Evolutionary conservation across 176 grass and related monocot genomes (phyloP), one percentile per base, ranked within the genome.

Genomic region (Metroxylon sagu): DNA sequence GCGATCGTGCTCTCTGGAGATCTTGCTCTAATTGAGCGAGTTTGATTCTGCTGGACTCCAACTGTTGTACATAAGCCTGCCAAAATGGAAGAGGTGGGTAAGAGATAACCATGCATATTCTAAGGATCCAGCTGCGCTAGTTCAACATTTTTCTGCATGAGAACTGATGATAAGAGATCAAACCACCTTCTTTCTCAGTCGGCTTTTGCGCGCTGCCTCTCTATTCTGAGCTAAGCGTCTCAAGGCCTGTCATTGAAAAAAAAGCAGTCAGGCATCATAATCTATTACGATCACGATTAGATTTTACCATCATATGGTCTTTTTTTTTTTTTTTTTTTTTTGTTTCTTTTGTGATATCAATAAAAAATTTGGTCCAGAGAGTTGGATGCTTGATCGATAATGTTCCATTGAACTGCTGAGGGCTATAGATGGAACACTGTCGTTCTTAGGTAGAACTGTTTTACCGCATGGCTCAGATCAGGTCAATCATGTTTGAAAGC

Each of bases 181-280:
- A 48, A 48, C 4, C 16, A 95, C 90, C 90, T 95, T 95, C 73
- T 90, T 95, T 27, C 86, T 66, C 54, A 95, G 68, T 31, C 90
- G 73, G 64, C 86, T 95, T 77, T 95, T 95, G 4, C 86, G 71
- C 1, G 90, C 90, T 73, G 90, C 90, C 77, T 95, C 90, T 67
- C 90, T 67, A 72, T 95, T 95, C 71, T 95, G 90, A 51, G 90
- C 90, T 50, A 87, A 69, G 60, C 90, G 76, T 86, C 83, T 87
- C 6, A 86, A 29, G 16, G 35, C 77, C 90, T 95, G 75, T 29
- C 29, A 50, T 51, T 53, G 72, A 16, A 25, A 30, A 75, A 18
- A 25, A 4, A 39, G 14, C 35, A 61, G 53, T 50, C 51, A n/a
- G 82, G 51, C 27, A 35, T 18, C 18, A 61, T 62, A 67, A 43